Base-by-base conservation (phyloP, 371 early-diverging fungal genomes). In the Mortierella sp. region DNA sequence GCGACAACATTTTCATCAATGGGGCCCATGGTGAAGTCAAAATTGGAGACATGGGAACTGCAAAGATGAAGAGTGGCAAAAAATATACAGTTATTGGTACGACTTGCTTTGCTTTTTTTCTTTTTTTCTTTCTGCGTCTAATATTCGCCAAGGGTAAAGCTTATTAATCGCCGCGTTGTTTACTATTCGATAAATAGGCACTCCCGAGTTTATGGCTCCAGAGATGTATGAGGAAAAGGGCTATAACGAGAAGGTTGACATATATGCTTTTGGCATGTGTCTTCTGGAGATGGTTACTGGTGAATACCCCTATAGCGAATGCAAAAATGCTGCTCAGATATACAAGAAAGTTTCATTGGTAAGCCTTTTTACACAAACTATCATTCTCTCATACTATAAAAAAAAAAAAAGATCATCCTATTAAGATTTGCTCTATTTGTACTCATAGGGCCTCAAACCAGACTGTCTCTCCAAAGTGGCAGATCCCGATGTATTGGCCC, bases 191-290 rank as follows among this genome's bases (percentile, higher is more conserved):
- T 53, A 15, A 36, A 76, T 88, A 74, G 93, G 94, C 22, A 96
- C 97, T 1, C 97, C 97, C 9, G 95, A 97, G 76, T 97, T 96
- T 71, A 95, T 96, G 95, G 96, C 95, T n/a, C 97, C 97, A n/a
- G 97, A 97, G 84, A 92, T 96, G 87, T 97, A 97, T 78, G 93
- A 95, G 69, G 96, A 96, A 82, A 90, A 93, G 63, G 92, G 93
- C 40, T 97, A 97, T 85, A 92, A 87, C 76, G 96, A 95, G 84
- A 94, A 93, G 70, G 96, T 95, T 40, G 96, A 96, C 81, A 94
- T 97, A 50, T 97, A 97, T 86, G 96, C 97, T 13, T 97, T 97
- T 89, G 97, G 97, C 47, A 95, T 97, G 96, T 93, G 93, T 69
- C 83, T 96, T 2, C 81, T 97, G 47, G 96, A 97, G 82, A 96